phyloP scores from a whole-genome alignment of 2,329 filamentous ascomycete species.

The Fusarium subtropicale region DNA sequence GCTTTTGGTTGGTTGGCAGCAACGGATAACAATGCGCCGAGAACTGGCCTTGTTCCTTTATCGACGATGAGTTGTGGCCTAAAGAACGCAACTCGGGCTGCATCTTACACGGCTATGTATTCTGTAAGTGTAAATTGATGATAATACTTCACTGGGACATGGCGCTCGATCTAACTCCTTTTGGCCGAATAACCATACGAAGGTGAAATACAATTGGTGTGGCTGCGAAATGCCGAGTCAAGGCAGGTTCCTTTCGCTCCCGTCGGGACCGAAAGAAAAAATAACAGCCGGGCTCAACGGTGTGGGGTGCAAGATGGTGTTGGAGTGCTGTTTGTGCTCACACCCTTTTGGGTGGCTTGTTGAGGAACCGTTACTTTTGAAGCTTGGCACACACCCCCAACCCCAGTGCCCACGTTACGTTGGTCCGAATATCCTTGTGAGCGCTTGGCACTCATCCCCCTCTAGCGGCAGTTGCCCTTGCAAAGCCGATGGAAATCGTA shows the following conservation, averaged over 20 bases:
- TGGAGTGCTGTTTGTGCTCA: constrained; percentile 18
- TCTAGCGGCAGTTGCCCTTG: constrained; percentile 38
- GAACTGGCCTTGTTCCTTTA: neutral
- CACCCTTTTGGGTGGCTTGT: constrained; percentile 12
- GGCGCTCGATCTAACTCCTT: constrained; percentile 5
- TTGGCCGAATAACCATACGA: constrained; percentile 13
- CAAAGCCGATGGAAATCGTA: constrained; percentile 7
- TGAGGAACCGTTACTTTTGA: constrained; percentile 16
- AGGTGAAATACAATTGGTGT: constrained; percentile 37
- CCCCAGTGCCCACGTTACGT: constrained; percentile 44
- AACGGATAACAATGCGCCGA: neutral
- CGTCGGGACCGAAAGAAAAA: constrained; percentile 45
- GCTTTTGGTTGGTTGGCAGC: neutral
- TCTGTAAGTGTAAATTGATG: neutral
- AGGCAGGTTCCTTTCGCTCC: constrained; percentile 38
- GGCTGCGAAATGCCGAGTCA: constrained; percentile 39
- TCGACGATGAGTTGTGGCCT: neutral
- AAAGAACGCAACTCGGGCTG: neutral
- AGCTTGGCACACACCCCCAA: constrained; percentile 15
- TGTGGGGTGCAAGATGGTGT: constrained; percentile 37
- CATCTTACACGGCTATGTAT: neutral
- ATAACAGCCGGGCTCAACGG: constrained; percentile 34
- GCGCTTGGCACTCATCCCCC: constrained; percentile 27
- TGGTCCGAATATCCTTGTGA: constrained; percentile 40
- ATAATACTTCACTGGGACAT: neutral